A percentile compares a stretch with the other conserved stretches of the same genome.
phyloP scores from a whole-genome alignment of 495 filamentous ascomycete genomes.

The Darksidea phi region DNA sequence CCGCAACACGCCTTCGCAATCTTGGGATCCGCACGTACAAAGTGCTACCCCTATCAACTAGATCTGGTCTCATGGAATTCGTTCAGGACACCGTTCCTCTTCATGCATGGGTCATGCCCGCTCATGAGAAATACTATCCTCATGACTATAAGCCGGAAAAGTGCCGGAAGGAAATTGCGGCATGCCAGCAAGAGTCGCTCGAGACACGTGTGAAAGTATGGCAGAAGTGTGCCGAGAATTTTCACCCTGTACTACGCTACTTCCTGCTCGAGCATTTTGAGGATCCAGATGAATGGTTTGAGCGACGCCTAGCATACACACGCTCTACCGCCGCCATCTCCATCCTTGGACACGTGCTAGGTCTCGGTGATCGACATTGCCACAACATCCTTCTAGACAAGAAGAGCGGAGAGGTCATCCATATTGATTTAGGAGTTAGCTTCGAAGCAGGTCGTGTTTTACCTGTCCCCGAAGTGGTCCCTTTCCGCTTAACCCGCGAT shows the following conservation, averaged over 20 bases:
- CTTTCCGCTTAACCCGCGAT: constrained; percentile 92
- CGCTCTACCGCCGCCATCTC: constrained; percentile 91
- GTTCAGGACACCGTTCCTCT: constrained; percentile 88
- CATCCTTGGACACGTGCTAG: constrained; percentile 88
- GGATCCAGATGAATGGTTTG: constrained; percentile 95
- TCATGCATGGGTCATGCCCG: constrained; percentile 85
- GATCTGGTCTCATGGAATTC: constrained; percentile 94
- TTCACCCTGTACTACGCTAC: constrained; percentile 91
- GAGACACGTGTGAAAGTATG: constrained; percentile 73
- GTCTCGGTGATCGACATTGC: constrained; percentile 92
- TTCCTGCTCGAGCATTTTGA: constrained; percentile 96
- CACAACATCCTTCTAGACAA: constrained; percentile 95
- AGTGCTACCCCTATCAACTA: constrained; percentile 79
- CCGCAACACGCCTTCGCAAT: constrained; percentile 81
- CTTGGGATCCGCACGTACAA: constrained; percentile 93
- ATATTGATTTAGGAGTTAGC: constrained; percentile 94
- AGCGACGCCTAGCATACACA: constrained; percentile 80
- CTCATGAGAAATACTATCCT: constrained; percentile 82
- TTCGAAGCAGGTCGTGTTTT: constrained; percentile 94
- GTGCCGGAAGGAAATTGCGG: constrained; percentile 74
- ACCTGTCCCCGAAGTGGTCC: constrained; percentile 90
- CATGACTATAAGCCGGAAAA: constrained; percentile 71
- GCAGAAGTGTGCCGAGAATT: constrained; percentile 70
- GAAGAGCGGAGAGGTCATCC: constrained; percentile 86
- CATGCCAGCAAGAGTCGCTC: constrained; percentile 63